phyloP scores from a whole-genome alignment of 2,329 filamentous ascomycete species.

The Chaetomium sp. region DNA sequence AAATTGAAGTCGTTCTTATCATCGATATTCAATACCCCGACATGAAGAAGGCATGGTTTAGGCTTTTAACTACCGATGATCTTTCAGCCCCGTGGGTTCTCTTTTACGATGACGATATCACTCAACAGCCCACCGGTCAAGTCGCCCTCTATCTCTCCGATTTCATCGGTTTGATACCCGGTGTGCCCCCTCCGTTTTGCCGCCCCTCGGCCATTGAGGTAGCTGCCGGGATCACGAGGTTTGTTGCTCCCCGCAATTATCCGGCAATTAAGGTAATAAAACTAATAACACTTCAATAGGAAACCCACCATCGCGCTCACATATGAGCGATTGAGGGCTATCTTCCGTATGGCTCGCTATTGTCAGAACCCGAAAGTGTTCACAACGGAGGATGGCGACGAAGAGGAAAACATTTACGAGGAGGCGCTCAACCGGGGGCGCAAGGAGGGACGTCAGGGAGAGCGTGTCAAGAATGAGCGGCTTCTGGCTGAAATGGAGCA shows the following conservation, averaged over 20 bases:
- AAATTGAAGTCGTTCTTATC: conserved; percentile 7
- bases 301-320: conserved; percentile 4
- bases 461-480: too few species aligned
- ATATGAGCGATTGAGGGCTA: conserved; percentile 5
- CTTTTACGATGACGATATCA: conserved; percentile 4
- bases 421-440: too few species aligned
- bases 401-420: too few species aligned
- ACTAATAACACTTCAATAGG: too few species aligned
- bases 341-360: background rate
- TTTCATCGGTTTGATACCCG: too few species aligned
- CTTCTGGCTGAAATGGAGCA: too few species aligned
- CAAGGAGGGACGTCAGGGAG: too few species aligned
- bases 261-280: too few species aligned
- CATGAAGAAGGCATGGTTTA: conserved; percentile 8
- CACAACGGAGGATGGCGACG: too few species aligned
- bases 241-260: too few species aligned
- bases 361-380: too few species aligned
- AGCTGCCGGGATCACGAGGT: conserved; percentile 6
- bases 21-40: conserved; percentile 6
- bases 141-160: conserved; percentile 10
- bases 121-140: conserved; percentile 7
- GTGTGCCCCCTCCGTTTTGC: too few species aligned
- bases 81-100: background rate
- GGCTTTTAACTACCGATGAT: background rate
- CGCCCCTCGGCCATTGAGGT: conserved; percentile 5